These are phyloP conservation scores for Sinapis alba DNA, from an alignment of 441 rosid genomes.

Conservation along the genomic window DNA sequence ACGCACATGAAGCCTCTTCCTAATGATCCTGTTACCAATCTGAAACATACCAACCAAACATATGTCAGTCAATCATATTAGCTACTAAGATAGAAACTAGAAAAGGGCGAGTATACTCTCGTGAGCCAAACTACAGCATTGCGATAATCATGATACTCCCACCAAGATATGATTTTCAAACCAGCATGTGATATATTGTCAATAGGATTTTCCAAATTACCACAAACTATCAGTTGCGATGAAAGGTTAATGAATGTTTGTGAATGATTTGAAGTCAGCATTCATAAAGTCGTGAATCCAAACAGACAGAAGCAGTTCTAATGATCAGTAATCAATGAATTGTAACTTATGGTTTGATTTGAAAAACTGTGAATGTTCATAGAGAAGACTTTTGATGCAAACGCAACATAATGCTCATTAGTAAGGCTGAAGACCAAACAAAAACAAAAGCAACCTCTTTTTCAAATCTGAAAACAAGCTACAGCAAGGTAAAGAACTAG, in stretches of 20 bases:
- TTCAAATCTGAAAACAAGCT: not conserved
- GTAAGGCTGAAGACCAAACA: not conserved
- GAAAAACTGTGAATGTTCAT: not conserved
- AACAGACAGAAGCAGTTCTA: too few relatives aligned
- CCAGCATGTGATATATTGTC: too few relatives aligned
- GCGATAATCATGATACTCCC: too few relatives aligned
- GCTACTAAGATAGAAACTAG: not conserved
- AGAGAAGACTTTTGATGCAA: not conserved
- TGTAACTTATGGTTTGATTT: too few relatives aligned
- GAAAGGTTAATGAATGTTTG: too few relatives aligned
- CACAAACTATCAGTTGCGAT: too few relatives aligned
- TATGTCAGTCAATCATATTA: not conserved
- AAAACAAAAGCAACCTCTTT: not conserved
- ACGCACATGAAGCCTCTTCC: conserved; percentile 89
- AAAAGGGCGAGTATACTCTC: not conserved
- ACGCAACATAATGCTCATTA: not conserved
- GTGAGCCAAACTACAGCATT: too few relatives aligned
- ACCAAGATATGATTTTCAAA: too few relatives aligned
- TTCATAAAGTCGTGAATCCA: not conserved
- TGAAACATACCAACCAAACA: conserved; percentile 15
- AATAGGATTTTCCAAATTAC: too few relatives aligned
- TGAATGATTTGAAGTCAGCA: not conserved
- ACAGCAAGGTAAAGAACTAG: not conserved
- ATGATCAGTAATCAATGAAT: not conserved
- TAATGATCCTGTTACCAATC: conserved; percentile 82